Evolutionary conservation across 371 early-diverging fungal genomes (phyloP), one percentile per base, ranked within the genome.

Genomic region (Zychaea mexicana): DNA sequence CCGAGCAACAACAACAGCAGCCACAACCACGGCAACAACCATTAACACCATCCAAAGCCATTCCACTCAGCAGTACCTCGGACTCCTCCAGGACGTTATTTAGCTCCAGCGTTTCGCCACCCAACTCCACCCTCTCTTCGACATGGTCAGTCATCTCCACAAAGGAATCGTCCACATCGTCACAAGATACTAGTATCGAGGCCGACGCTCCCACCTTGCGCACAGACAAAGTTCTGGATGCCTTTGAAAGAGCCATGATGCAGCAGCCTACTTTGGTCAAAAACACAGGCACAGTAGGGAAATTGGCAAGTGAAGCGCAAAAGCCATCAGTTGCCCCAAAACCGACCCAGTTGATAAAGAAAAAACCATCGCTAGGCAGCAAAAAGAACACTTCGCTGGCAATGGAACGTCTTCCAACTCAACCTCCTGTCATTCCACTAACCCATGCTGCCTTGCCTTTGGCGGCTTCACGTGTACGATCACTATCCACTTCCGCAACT

Each of bases 231-330:
- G 24, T 28, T 22, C 22, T 8, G 1, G 73, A 73, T 65, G 68
- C 73, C 0, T 72, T 72, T 67, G 71, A 78, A 55, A 54, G 46
- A 32, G 69, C 65, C 27, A 78, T 74, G 58, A 49, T 57, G 49
- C 46, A 26, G n/a, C 39, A 28, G 26, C 61, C 38, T 32, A 2
- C 33, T 26, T 42, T 42, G 19, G 7, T 27, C 24, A 57, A 38
- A 26, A 30, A 24, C 56, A 32, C 10, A 36, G 28, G 13, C 24
- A 2, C 24, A 32, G 57, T 15, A 21, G 33, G 57, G 21, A 15
- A n/a, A 38, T 26, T 22, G 22, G 46, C 33, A 64, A 33, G n/a
- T n/a, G n/a, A n/a, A n/a, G n/a, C n/a, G n/a, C 38, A 39, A 3
- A 68, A 64, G 30, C 64, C 64, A 24, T 22, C 61, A 3, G 10